Evolutionary conservation across 257 asterid genomes (phyloP).

Genomic region (Haberlea rhodopensis): DNA sequence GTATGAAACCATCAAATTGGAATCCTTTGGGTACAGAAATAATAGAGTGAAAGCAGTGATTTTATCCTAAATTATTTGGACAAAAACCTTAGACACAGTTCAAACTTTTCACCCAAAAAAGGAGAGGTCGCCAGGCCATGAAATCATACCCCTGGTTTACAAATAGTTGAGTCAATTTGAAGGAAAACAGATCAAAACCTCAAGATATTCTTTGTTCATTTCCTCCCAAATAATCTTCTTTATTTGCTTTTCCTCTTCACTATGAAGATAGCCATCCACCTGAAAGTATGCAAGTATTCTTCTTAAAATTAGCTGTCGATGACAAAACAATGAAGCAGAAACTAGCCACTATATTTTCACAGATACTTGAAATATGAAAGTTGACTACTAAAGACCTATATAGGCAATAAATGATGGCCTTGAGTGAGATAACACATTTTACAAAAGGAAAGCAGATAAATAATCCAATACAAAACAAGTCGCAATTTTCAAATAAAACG

Average conservation of each 20-base stretch:
- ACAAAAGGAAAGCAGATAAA: not conserved
- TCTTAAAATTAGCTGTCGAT: slow-evolving; percentile 21
- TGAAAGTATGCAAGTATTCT: slow-evolving; percentile 42
- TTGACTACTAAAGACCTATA: slow-evolving; percentile 3
- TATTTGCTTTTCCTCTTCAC: slow-evolving; percentile 57
- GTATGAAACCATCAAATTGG: not conserved
- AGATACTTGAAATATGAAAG: slow-evolving; percentile 10
- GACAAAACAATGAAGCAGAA: slow-evolving; percentile 25
- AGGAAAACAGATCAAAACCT: slow-evolving; percentile 42
- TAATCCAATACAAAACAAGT: slow-evolving; percentile 1
- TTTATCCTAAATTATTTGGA: not conserved
- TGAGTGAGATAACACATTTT: not conserved
- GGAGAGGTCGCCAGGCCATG: not conserved
- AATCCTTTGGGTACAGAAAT: slow-evolving; percentile 3
- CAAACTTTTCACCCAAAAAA: not conserved
- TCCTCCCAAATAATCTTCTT: slow-evolving; percentile 79
- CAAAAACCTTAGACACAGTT: slow-evolving; percentile 4
- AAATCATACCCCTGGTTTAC: not conserved
- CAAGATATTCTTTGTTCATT: slow-evolving; percentile 77
- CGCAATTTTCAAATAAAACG: not conserved
- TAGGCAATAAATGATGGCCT: slow-evolving; percentile 13
- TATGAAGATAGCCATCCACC: slow-evolving; percentile 69
- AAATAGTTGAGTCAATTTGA: slow-evolving; percentile 3
- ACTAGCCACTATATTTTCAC: slow-evolving; percentile 6
- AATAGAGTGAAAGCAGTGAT: not conserved